Evolutionary conservation across 1,139 yeast genomes (phyloP).

Genomic region (Saccharomycopsis hybrid): DNA sequence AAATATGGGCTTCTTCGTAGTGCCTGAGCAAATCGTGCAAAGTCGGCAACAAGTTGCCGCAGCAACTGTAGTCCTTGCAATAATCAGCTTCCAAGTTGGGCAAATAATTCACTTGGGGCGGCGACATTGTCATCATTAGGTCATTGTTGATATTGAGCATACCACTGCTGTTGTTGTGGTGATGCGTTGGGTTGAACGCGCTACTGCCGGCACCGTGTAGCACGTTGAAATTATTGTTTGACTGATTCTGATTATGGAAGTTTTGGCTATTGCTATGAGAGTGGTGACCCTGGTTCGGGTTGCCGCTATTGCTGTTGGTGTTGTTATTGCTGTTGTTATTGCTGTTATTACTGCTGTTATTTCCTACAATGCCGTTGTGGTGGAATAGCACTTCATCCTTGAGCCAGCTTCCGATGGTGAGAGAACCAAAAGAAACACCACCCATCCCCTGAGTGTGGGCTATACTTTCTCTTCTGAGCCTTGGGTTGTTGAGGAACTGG

Average conservation of each 20-base stretch:
- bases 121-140: constrained; percentile 42
- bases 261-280: neutral
- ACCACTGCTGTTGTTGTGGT: constrained; percentile 11
- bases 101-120: constrained; percentile 61
- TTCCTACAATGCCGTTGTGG: constrained; percentile 29
- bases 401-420: constrained; percentile 92
- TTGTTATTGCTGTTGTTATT: too few species aligned
- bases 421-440: constrained; percentile 97
- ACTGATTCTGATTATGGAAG: neutral
- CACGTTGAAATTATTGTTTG: constrained; percentile 26
- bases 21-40: constrained; percentile 89
- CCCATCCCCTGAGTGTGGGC: constrained; percentile 98
- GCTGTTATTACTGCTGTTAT: constrained; percentile 23
- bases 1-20: constrained; percentile 93
- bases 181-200: constrained; percentile 9
- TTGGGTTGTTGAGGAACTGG: constrained; percentile 34
- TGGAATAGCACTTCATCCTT: constrained; percentile 74
- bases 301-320: too few species aligned
- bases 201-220: constrained; percentile 17
- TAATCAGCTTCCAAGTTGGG: constrained; percentile 94
- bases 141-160: constrained; percentile 17
- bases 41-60: constrained; percentile 89
- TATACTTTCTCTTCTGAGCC: constrained; percentile 74
- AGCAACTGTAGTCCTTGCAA: constrained; percentile 93
- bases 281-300: too few species aligned